Conservation (phyloP, 1,284 basidiomycete genomes). For the Meira miltonrushii region DNA sequence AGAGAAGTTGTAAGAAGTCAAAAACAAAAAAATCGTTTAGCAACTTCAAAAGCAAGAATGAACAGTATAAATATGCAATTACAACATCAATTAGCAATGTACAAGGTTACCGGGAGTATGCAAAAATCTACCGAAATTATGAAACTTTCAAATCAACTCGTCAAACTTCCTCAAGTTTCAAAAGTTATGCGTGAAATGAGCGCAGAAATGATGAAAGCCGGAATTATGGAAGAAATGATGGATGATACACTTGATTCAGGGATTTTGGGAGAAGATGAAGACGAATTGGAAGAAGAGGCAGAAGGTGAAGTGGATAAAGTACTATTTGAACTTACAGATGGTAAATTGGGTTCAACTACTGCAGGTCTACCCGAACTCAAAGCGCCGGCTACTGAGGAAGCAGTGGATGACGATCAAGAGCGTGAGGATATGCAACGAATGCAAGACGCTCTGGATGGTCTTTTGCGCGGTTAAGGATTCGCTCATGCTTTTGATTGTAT, state of each 20-base stretch:
- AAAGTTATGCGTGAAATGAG: constrained; percentile 94
- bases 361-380: constrained; percentile 38
- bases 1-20: constrained; percentile 88
- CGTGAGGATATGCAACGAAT: constrained; percentile 44
- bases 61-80: constrained; percentile 88
- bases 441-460: constrained; percentile 47
- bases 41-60: constrained; percentile 84
- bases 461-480: constrained; percentile 35
- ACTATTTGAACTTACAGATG: constrained; percentile 88
- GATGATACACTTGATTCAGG: constrained; percentile 55
- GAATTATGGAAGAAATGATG: constrained; percentile 56
- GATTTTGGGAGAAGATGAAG: constrained; percentile 64
- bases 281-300: constrained; percentile 92
- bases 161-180: constrained; percentile 87
- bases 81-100: constrained; percentile 93
- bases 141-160: constrained; percentile 87
- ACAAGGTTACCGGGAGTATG: constrained; percentile 91
- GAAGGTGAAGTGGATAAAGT: constrained; percentile 97
- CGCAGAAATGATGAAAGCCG: constrained; percentile 91
- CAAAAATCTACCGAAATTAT: constrained; percentile 99
- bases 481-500: neutral
- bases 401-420: constrained; percentile 28
- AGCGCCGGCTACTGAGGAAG: constrained; percentile 19
- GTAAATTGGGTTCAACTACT: constrained; percentile 54
- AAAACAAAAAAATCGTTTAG: constrained; percentile 87